Base-by-base conservation (phyloP, 2,329 filamentous ascomycete genomes). In the Helotiales sp. region DNA sequence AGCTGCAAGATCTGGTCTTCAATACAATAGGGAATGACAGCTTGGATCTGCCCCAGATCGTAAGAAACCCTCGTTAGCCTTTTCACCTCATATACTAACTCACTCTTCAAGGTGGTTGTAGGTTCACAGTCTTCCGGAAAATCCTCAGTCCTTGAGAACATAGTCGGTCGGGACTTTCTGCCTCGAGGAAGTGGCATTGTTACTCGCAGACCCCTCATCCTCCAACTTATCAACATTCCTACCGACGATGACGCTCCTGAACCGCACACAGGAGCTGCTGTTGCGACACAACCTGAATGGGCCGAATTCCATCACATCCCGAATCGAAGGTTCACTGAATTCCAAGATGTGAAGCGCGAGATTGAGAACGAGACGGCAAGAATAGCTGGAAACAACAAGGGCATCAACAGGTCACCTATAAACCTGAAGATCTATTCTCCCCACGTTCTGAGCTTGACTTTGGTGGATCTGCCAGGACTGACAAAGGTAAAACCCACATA, bases 1-100 rank as follows among this genome's bases (percentile, higher is more conserved):
- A 96, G 81, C 83, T 99, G 71, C 95, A 99, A 77, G 95, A 98
- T 76, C 79, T 99, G 72, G 95, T 99, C 71, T 99, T 99, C 81
- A 99, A 99, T 79, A 99, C 95, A 67, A 99, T 99, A 75, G 95
- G 95, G 76, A 98, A 93, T 80, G 95, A 99, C 76, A 98, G 93
- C 53, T 84, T 99, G 61, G 95, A 99, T 77, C 81, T 99, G 57
- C 95, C 95, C 58, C 95, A 99, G 79, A 99, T 99, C 82, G 95
- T 97, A 87, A 72, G 86, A 42, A 34, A 49, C 40, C 55, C 40
- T 34, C 46, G 52, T 40, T 55, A 70, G 55, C 10, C 52, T 44
- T 33, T 42, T 42, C 27, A 13, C 19, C 27, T 44, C 40, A 44
- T 67, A 60, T 48, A 67, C 61, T 55, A 61, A 58, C 38, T 51